These are phyloP conservation scores for Cladosporium sp. DNA, from an alignment of 2,329 filamentous ascomycete species.

Conservation along the genomic window DNA sequence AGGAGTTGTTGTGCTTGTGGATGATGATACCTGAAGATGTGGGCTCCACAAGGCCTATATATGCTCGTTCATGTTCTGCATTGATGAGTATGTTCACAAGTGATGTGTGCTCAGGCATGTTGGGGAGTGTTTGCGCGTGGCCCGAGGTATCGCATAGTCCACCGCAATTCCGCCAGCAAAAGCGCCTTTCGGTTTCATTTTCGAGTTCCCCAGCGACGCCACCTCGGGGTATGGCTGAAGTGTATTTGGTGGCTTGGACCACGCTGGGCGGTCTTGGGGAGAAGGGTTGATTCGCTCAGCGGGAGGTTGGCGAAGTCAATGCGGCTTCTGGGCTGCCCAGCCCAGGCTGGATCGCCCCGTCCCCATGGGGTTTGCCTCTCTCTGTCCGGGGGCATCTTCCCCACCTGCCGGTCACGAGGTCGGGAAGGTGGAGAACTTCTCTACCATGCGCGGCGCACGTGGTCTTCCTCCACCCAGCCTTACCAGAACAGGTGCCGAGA, in stretches of 20 bases:
- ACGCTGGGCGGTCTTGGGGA: too few species aligned
- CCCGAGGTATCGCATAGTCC: background rate
- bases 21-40: background rate
- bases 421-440: background rate
- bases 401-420: background rate
- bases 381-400: background rate
- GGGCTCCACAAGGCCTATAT: background rate
- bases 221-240: background rate
- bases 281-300: too few species aligned
- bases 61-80: background rate
- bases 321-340: background rate
- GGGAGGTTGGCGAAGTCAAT: too few species aligned
- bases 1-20: background rate
- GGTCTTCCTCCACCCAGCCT: too few species aligned
- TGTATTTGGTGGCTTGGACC: too few species aligned
- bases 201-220: background rate
- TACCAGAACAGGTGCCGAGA: too few species aligned
- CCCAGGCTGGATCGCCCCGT: background rate
- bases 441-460: too few species aligned
- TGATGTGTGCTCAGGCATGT: background rate
- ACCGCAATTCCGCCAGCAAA: constrained; percentile 2
- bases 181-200: background rate
- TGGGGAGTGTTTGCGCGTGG: background rate
- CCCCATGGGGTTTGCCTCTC: background rate
- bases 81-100: too few species aligned